These are phyloP conservation scores for Auricularia heimuer DNA, from an alignment of 768 basidiomycete species.

Conservation along the genomic window DNA sequence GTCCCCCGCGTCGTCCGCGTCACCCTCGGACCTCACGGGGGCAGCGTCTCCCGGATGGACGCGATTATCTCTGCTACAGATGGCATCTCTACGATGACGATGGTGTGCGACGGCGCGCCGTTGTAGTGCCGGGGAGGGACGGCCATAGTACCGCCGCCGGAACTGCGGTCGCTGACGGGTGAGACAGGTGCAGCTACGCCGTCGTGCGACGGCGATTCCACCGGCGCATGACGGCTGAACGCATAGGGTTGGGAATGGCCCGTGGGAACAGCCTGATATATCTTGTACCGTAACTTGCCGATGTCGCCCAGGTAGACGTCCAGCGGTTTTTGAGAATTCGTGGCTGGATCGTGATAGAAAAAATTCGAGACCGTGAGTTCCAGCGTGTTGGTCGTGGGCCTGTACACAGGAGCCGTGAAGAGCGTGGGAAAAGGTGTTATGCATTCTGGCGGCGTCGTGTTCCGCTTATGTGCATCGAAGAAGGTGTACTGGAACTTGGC, in stretches of 20 bases:
- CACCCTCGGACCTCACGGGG: conserved; percentile 24
- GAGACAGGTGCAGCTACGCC: conserved; percentile 4
- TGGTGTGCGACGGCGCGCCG: conserved; percentile 41
- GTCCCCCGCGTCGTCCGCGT: conserved; percentile 23
- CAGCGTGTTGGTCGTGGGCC: conserved; percentile 59
- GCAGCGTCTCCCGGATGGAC: conserved; percentile 62
- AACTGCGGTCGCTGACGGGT: conserved; percentile 5
- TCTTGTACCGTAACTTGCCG: conserved; percentile 71
- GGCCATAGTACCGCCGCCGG: not conserved
- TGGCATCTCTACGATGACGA: conserved; percentile 82
- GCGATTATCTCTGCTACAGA: conserved; percentile 64
- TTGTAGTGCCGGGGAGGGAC: conserved; percentile 1
- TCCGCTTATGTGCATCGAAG: conserved; percentile 81
- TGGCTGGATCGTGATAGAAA: conserved; percentile 68
- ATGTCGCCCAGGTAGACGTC: conserved; percentile 86
- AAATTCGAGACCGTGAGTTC: conserved; percentile 84
- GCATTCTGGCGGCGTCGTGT: conserved; percentile 61
- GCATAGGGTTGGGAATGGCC: conserved; percentile 35
- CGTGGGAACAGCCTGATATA: conserved; percentile 63
- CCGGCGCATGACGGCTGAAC: not conserved
- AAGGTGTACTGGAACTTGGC: conserved; percentile 94
- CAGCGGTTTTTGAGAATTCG: conserved; percentile 54
- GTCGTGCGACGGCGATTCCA: conserved; percentile 2
- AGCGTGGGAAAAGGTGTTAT: conserved; percentile 88
- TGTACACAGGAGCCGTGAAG: conserved; percentile 69